phyloP scores from a whole-genome alignment of 1,284 basidiomycete genomes.

The Moesziomyces parantarcticus region DNA sequence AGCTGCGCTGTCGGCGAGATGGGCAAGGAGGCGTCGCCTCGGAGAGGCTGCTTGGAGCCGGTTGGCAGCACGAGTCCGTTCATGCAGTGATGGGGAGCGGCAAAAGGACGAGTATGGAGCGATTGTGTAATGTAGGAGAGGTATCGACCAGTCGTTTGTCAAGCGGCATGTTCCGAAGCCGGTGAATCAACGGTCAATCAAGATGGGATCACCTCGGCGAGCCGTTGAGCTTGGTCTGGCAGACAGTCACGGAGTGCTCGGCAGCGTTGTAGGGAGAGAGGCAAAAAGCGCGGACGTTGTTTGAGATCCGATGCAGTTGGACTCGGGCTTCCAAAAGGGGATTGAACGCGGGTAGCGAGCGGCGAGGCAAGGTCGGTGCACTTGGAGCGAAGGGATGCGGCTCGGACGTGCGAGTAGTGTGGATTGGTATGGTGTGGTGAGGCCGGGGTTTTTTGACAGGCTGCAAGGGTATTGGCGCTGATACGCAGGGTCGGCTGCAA shows the following conservation, averaged over 20 bases:
- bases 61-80: slow-evolving; percentile 46
- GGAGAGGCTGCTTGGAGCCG: slow-evolving; percentile 41
- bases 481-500: neutral
- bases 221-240: slow-evolving; percentile 1
- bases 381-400: neutral
- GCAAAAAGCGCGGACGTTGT: neutral
- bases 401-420: neutral
- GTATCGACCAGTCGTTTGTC: slow-evolving; percentile 27
- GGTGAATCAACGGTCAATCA: slow-evolving; percentile 11
- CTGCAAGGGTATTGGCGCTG: too few species aligned
- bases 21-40: slow-evolving; percentile 29
- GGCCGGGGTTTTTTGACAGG: neutral
- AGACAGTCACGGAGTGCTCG: slow-evolving; percentile 9
- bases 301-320: neutral
- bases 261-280: slow-evolving; percentile 5
- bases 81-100: slow-evolving; percentile 20
- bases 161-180: slow-evolving; percentile 36
- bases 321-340: too few species aligned
- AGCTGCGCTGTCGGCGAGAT: slow-evolving; percentile 22
- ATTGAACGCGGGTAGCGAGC: neutral
- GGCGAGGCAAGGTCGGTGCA: neutral
- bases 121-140: slow-evolving; percentile 14
- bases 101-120: neutral
- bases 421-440: neutral
- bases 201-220: slow-evolving; percentile 24